phyloP scores from a whole-genome alignment of 2,329 filamentous ascomycete species.

The Camillea tinctor region DNA sequence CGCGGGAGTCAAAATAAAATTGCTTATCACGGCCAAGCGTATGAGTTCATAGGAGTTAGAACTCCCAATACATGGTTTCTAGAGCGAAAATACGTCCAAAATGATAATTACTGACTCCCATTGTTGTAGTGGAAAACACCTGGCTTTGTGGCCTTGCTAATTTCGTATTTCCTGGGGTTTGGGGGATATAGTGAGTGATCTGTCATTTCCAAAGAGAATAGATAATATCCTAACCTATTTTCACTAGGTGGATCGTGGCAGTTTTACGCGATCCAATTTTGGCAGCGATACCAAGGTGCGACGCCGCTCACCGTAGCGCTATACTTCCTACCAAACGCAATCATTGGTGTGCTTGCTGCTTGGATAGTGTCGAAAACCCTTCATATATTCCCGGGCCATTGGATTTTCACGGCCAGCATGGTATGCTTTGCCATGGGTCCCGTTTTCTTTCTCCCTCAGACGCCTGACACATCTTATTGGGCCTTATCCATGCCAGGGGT shows the following conservation, averaged over 20 bases:
- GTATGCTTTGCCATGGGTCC: slow-evolving; percentile 25
- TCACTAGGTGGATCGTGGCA: slow-evolving; percentile 29
- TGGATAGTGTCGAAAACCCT: slow-evolving; percentile 45
- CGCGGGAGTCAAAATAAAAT: no score
- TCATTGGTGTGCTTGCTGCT: slow-evolving; percentile 44
- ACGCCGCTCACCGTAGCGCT: slow-evolving; percentile 40
- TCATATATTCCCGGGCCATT: slow-evolving; percentile 45
- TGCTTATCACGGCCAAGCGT: no score
- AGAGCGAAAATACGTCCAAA: no score
- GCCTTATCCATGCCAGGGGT: slow-evolving; percentile 44
- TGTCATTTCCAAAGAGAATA: not conserved
- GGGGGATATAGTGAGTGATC: slow-evolving; percentile 26
- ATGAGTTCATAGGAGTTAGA: no score
- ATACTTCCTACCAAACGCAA: slow-evolving; percentile 44
- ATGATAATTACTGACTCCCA: no score
- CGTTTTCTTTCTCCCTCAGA: slow-evolving; percentile 34
- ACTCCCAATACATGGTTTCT: no score
- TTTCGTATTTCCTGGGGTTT: slow-evolving; percentile 43
- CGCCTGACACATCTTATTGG: slow-evolving; percentile 41
- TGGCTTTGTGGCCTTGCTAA: slow-evolving; percentile 42
- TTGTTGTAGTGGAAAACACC: slow-evolving; percentile 43
- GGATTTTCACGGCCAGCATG: slow-evolving; percentile 45
- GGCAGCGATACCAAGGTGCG: slow-evolving; percentile 36
- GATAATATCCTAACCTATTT: slow-evolving; percentile 1
- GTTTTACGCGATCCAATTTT: slow-evolving; percentile 40